Base-by-base conservation (phyloP, 2,329 filamentous ascomycete species). In the Aspergillus vadensis region DNA sequence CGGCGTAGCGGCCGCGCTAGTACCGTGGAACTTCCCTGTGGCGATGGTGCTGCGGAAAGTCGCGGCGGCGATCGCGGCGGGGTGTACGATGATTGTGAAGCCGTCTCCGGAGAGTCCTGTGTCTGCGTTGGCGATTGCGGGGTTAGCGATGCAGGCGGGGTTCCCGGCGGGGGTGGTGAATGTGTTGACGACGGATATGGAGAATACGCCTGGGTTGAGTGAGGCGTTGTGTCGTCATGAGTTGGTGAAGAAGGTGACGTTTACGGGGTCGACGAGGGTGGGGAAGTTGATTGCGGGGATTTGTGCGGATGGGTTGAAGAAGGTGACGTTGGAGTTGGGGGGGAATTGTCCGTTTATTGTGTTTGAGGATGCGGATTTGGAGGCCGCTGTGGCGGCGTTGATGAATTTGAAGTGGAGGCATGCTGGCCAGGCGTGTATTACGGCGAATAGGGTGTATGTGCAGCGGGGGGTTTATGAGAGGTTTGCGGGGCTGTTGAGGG, bases 1-100 rank as follows among this genome's bases (percentile, higher is more conserved):
- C 60, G 89, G 89, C 58, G 87, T 90, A 10, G 82, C 85, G 0
- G 88, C 83, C 0, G 88, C 88, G 0, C 76, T 91, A 15, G 88
- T 91, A 1, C 88, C 89, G 4, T 91, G 88, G 88, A 90, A 91
- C 68, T 90, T 90, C 65, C 87, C 87, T 0, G 81, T 89, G 54
- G 87, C 86, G 32, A 80, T 91, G 85, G 82, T 90, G 6, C 73
- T 90, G 55, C 81, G 89, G 32, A 91, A 91, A 71, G 87, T 84
- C 2, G 82, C 85, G 51, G 86, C 88, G 6, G 88, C 88, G 1
- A 75, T 91, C 41, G 89, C 89, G 1, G 88, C 88, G 3, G 89
- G 89, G 1, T 91, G 88, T 70, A 88, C 88, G 1, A 91, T 93
- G 86, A 81, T 93, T 30, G 81, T 86, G 15, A 91, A 91, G 76